These are phyloP conservation scores for Lactarius tabidus DNA, from an alignment of 768 basidiomycete species.

Conservation along the genomic window DNA sequence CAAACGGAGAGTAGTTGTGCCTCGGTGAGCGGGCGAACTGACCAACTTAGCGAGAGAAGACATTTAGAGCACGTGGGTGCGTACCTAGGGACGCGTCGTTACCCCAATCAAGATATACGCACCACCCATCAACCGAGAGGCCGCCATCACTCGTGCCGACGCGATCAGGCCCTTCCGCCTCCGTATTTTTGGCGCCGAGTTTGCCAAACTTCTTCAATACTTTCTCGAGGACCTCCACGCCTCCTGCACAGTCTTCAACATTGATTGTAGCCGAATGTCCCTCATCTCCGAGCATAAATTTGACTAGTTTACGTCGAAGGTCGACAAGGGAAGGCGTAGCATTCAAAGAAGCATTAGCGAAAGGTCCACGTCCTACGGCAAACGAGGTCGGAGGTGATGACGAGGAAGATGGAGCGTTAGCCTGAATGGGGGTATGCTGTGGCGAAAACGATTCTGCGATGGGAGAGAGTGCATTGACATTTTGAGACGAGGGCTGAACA, in stretches of 20 bases:
- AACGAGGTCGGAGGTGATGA: slow-evolving; percentile 35
- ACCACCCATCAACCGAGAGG: slow-evolving; percentile 86
- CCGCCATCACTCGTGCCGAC: slow-evolving; percentile 71
- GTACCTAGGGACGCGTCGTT: slow-evolving; percentile 49
- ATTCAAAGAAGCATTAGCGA: slow-evolving; percentile 42
- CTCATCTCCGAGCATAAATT: slow-evolving; percentile 83
- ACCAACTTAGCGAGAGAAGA: slow-evolving; percentile 8
- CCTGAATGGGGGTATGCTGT: slow-evolving; percentile 33
- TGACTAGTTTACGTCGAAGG: slow-evolving; percentile 78
- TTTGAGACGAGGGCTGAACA: slow-evolving; percentile 40
- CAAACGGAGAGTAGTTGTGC: slow-evolving; percentile 79
- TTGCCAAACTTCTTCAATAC: slow-evolving; percentile 90
- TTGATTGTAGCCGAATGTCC: slow-evolving; percentile 71
- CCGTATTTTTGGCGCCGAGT: slow-evolving; percentile 41
- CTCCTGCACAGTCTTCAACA: slow-evolving; percentile 73
- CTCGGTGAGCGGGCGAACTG: slow-evolving; percentile 76
- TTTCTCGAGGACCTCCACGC: slow-evolving; percentile 82
- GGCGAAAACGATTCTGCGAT: slow-evolving; percentile 61
- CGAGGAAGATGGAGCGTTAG: slow-evolving; percentile 46
- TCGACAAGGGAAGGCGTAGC: slow-evolving; percentile 64
- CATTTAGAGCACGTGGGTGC: slow-evolving; percentile 28
- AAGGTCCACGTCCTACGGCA: slow-evolving; percentile 58
- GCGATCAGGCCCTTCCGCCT: slow-evolving; percentile 45
- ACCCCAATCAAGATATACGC: slow-evolving; percentile 66
- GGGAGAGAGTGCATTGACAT: slow-evolving; percentile 55